These are phyloP conservation scores for Nicotiana sylvestris DNA, from an alignment of 257 asterid species.

Conservation along the genomic window DNA sequence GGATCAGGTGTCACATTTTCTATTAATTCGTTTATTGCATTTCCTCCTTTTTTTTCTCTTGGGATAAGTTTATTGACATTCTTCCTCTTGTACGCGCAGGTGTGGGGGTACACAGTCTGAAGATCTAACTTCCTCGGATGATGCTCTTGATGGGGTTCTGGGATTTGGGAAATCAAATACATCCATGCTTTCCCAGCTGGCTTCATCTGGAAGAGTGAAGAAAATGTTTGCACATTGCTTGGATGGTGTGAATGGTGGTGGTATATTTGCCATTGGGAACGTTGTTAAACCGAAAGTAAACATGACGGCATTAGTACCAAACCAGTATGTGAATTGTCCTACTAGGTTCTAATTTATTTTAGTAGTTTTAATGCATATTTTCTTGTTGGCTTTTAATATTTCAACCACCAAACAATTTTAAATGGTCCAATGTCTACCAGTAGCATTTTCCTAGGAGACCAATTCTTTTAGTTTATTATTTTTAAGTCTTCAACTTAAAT, in stretches of 20 bases:
- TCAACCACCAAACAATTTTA: background rate
- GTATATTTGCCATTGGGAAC: slow-evolving; percentile 97
- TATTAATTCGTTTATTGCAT: background rate
- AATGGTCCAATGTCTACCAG: background rate
- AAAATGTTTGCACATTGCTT: slow-evolving; percentile 99
- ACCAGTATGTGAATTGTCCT: slow-evolving; percentile 60
- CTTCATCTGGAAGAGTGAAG: slow-evolving; percentile 83
- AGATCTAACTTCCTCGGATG: slow-evolving; percentile 74
- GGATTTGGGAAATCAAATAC: slow-evolving; percentile 97
- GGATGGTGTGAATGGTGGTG: slow-evolving; percentile 97
- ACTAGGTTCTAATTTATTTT: slow-evolving; percentile 13
- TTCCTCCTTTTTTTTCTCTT: background rate
- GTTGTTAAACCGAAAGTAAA: slow-evolving; percentile 97
- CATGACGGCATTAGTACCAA: slow-evolving; percentile 75
- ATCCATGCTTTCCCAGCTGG: slow-evolving; percentile 94
- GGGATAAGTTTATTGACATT: background rate
- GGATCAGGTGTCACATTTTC: background rate
- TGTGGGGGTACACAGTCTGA: slow-evolving; percentile 92
- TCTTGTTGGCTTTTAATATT: slow-evolving; percentile 1
- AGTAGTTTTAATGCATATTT: slow-evolving; percentile 8
- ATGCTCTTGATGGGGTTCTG: slow-evolving; percentile 94
- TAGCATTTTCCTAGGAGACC: background rate
- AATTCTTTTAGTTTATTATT: background rate
- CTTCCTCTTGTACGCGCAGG: slow-evolving; percentile 40
- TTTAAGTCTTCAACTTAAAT: background rate